phyloP scores from a whole-genome alignment of 305 asterid species.

The Fraxinus velutina region DNA sequence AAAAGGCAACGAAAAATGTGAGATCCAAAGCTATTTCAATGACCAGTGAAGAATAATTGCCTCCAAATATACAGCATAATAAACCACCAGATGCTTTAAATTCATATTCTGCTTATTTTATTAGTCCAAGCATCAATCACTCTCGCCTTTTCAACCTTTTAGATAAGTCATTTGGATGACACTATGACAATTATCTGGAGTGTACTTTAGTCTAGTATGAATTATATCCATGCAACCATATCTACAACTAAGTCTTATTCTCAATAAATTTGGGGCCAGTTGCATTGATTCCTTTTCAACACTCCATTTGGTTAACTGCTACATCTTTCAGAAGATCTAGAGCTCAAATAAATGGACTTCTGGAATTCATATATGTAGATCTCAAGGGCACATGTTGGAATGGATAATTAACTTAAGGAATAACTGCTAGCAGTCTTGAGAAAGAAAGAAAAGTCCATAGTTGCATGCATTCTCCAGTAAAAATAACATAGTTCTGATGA shows the following conservation, averaged over 20 bases:
- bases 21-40: background rate
- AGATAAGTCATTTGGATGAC: slow-evolving; percentile 5
- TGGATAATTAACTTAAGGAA: slow-evolving; percentile 14
- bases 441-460: background rate
- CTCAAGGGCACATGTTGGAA: slow-evolving; percentile 15
- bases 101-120: slow-evolving; percentile 1
- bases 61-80: background rate
- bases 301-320: background rate
- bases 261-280: background rate
- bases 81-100: background rate
- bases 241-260: background rate
- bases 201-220: slow-evolving; percentile 10
- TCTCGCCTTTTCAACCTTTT: background rate
- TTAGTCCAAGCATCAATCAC: slow-evolving; percentile 6
- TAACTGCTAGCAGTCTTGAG: slow-evolving; percentile 10
- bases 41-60: background rate
- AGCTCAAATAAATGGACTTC: background rate
- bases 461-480: slow-evolving; percentile 15
- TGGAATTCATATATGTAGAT: slow-evolving; percentile 8
- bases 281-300: background rate
- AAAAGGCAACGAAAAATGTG: background rate
- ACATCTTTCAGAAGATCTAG: background rate
- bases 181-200: background rate
- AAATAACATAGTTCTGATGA: slow-evolving; percentile 13
- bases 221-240: slow-evolving; percentile 10